Base-by-base conservation (phyloP, 192 early-diverging fungal species). In the Coemansia sp. region DNA sequence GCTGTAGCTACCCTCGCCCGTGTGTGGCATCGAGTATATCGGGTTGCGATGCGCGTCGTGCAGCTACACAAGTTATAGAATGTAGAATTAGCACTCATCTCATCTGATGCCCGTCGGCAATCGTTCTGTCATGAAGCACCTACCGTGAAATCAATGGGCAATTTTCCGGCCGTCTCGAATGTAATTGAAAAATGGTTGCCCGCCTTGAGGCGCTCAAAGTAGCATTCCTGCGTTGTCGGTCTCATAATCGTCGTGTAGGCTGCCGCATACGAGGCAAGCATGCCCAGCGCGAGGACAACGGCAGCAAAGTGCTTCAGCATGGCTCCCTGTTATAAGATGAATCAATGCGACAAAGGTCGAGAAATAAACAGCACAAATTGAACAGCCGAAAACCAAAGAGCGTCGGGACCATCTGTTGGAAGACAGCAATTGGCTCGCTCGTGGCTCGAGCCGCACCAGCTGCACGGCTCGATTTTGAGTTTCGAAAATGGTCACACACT, bases 221-320 rank as follows among this genome's bases (percentile, higher is more conserved):
- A 77, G 58, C 75, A 77, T 46, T 77, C 75, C 43, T 77, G 75
- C 49, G 75, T 58, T 30, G 64, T 53, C 19, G 60, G 58, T 38
- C 38, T 47, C 76, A 79, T 67, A 57, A 79, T 73, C n/a, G 70
- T 79, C 49, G 70, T 79, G 64, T 73, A 73, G 12, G 73, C 73
- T 6, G 67, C 62, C 33, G 73, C 63, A 40, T 62, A 55, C 48
- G 67, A 66, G 10, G 56, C 63, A 10, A 71, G 62, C 61, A 66
- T 32, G 62, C 56, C 58, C 52, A 71, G 58, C 19, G 49, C 58
- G 18, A 64, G 24, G 24, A 54, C 65, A 43, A 65, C 21, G 5
- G 57, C 51, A 40, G 62, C 64, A 50, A 67, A 47, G 8, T 43
- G 60, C 56, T 67, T 71, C 32, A 64, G 51, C 74, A 77, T 77